These are phyloP conservation scores for Dioszegia crocea DNA, from an alignment of 768 basidiomycete species.

Conservation along the genomic window DNA sequence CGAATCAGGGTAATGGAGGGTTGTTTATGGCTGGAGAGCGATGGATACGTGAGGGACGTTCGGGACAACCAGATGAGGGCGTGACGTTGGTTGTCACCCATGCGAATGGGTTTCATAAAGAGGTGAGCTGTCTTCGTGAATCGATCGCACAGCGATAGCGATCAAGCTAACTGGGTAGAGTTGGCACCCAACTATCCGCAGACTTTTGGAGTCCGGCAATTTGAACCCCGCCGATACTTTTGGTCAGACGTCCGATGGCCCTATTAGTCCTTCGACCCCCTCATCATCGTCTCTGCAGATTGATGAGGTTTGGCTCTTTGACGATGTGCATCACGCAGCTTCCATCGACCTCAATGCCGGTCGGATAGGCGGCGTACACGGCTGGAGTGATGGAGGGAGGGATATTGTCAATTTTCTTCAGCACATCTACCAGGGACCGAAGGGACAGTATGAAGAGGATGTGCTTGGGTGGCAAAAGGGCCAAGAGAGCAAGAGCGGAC, in stretches of 20 bases:
- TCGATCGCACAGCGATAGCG: not conserved
- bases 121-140: conserved; percentile 55
- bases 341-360: conserved; percentile 66
- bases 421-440: conserved; percentile 26
- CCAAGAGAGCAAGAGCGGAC: conserved; percentile 3
- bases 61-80: conserved; percentile 49
- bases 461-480: conserved; percentile 9
- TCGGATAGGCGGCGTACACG: conserved; percentile 50
- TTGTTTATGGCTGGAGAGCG: conserved; percentile 21
- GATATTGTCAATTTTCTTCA: conserved; percentile 48
- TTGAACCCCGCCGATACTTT: conserved; percentile 16
- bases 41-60: conserved; percentile 15
- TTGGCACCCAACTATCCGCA: conserved; percentile 67
- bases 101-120: conserved; percentile 84
- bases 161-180: conserved; percentile 54
- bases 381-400: conserved; percentile 59
- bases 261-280: not conserved
- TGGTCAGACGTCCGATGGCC: conserved; percentile 3
- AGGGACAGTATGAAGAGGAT: not conserved
- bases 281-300: conserved; percentile 48
- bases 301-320: conserved; percentile 76
- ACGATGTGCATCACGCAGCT: conserved; percentile 80
- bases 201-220: conserved; percentile 54
- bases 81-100: conserved; percentile 73
- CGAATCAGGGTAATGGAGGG: conserved; percentile 3